Evolutionary conservation across 2,329 filamentous ascomycete species (phyloP), one percentile per base, ranked within the genome.

Genomic region (Penicillium paneum): DNA sequence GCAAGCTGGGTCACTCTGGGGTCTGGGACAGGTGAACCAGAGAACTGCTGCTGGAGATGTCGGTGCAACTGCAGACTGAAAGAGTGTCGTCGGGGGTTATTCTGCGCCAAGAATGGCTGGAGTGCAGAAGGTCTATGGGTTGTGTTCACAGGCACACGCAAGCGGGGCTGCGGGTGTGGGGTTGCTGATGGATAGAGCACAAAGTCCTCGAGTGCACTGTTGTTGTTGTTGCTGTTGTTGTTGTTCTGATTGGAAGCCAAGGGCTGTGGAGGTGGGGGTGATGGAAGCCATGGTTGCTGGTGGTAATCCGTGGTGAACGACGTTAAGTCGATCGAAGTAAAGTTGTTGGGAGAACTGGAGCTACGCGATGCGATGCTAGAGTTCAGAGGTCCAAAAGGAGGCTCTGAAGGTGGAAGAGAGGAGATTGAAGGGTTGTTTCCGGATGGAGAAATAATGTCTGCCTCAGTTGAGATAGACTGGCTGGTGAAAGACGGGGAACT

Each of bases 241-340:
- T 62, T 65, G 66, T 63, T 70, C 65, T 61, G 59, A 66, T 64
- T 64, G 62, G 68, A 66, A 72, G 74, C 73, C 74, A 64, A 67
- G 61, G 74, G 74, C 74, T 74, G 73, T 61, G 65, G 62, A 52
- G 66, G 68, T 64, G 72, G 74, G 69, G 73, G 73, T 69, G 74
- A 67, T 68, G 74, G 68, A 71, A 72, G 76, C 76, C 76, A 78
- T 78, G 67, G 24, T 76, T 75, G 70, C 73, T 75, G 74, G 62
- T 68, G 67, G 65, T 71, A 68, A 77, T 78, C 75, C 76, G 76
- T 78, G 71, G 65, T 76, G 76, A 76, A 77, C 72, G 76, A 76
- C 73, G 69, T 70, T 47, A 71, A 52, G 74, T 76, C 73, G 73
- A 72, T 70, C 69, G 73, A 62, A 56, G 65, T 52, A 69, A 72